Percentiles rank a stretch among this genome's conserved stretches.
Evolutionary conservation across 495 filamentous ascomycete genomes (phyloP).

Genomic region (Penicillium steckii): DNA sequence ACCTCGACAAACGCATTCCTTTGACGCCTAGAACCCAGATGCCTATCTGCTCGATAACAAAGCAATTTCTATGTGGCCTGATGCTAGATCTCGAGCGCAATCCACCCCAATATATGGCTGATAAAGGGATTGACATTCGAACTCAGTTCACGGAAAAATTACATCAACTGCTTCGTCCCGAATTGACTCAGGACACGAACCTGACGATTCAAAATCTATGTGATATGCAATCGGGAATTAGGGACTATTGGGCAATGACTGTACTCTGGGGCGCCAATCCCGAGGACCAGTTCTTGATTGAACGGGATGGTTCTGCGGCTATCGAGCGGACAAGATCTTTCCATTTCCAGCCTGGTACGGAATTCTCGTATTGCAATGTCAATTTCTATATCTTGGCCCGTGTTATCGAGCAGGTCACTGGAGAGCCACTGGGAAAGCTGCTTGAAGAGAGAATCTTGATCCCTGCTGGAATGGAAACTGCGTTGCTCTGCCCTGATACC

Average conservation of each 20-base stretch:
- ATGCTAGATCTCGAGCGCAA: constrained; percentile 28
- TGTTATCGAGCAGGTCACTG: constrained; percentile 27
- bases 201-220: constrained; percentile 27
- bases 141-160: constrained; percentile 20
- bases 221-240: constrained; percentile 34
- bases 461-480: constrained; percentile 34
- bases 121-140: constrained; percentile 18
- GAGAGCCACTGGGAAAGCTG: constrained; percentile 21
- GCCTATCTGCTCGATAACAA: constrained; percentile 38
- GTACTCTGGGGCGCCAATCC: constrained; percentile 31
- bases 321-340: constrained; percentile 27
- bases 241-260: constrained; percentile 39
- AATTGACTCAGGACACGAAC: constrained; percentile 11
- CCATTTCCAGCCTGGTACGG: constrained; percentile 30
- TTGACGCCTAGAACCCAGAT: constrained; percentile 22
- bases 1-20: constrained; percentile 24
- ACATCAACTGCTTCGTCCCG: constrained; percentile 17
- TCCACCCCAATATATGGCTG: constrained; percentile 17
- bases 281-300: constrained; percentile 26
- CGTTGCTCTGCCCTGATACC: constrained; percentile 26
- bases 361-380: constrained; percentile 33
- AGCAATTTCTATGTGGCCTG: constrained; percentile 33
- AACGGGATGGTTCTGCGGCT: constrained; percentile 15
- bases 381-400: constrained; percentile 33
- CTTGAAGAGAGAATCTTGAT: constrained; percentile 24